phyloP scores from a whole-genome alignment of 2,329 filamentous ascomycete genomes.

The Fusarium coicis region DNA sequence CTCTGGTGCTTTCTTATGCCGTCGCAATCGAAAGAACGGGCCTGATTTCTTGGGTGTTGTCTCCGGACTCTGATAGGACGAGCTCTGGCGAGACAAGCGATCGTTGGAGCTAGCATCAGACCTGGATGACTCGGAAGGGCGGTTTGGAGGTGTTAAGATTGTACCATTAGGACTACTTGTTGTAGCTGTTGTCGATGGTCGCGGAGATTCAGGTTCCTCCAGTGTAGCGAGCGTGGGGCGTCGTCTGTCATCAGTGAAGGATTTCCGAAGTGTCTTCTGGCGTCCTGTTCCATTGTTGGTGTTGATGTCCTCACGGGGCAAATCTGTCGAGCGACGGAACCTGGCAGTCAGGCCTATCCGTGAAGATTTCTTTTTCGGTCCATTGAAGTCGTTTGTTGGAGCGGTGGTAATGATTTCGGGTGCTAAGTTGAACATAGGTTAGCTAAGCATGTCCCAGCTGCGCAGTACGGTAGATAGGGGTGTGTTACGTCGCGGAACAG shows the following conservation, averaged over 20 bases:
- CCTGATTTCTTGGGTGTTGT: conserved; percentile 71
- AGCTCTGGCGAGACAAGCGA: conserved; percentile 66
- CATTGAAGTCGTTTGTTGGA: conserved; percentile 74
- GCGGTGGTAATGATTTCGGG: conserved; percentile 90
- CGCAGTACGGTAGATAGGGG: conserved; percentile 10
- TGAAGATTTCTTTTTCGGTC: conserved; percentile 65
- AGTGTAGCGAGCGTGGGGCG: conserved; percentile 54
- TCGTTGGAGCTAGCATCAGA: conserved; percentile 87
- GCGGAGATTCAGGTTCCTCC: conserved; percentile 63
- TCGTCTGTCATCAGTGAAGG: conserved; percentile 57
- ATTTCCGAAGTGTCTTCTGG: conserved; percentile 47
- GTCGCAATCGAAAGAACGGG: conserved; percentile 84
- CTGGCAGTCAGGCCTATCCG: conserved; percentile 65
- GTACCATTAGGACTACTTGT: conserved; percentile 44
- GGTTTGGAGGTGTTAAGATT: conserved; percentile 62
- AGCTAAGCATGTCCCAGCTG: conserved; percentile 14
- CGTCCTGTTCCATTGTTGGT: conserved; percentile 26
- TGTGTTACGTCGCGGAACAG: conserved; percentile 67
- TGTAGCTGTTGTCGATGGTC: conserved; percentile 46
- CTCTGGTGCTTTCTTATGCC: conserved; percentile 78
- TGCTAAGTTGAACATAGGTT: conserved; percentile 54
- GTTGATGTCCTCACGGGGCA: conserved; percentile 49
- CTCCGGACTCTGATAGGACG: conserved; percentile 66
- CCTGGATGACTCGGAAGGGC: conserved; percentile 79
- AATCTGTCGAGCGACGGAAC: conserved; percentile 63